Base-by-base conservation (phyloP, 208 protist genomes). In the Wallacemonas rigidus region DNA sequence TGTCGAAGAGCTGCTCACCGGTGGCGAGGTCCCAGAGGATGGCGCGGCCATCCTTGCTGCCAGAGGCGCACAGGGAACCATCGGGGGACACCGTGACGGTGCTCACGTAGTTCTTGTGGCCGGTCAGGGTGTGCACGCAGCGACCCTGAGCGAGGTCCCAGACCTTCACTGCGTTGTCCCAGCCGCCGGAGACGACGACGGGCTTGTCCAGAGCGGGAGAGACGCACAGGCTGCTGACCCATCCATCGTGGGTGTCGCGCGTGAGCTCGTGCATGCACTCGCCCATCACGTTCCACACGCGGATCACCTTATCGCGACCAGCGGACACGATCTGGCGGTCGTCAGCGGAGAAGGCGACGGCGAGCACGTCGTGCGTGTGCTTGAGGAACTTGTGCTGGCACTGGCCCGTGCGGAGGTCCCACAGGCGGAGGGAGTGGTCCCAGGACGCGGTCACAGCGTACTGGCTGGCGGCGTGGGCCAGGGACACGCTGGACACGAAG, bases 301-400 rank as follows among this genome's bases (percentile, higher is more conserved):
- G 98, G 82, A 99, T 97, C 55, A 92, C 92, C 79, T 98, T 98
- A 90, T 99, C 99, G 76, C 98, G 94, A 26, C 95, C 97, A 62
- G 95, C 98, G 48, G 99, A 99, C 68, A 99, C 93, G 78, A 99
- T 99, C 92, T 99, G 98, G 75, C 98, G 95, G 91, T 99, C 99
- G 79, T 99, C 98, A n/a, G 92, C 87, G 9, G 98, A 99, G 98
- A 99, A 99, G 74, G 98, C 97, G 68, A 99, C 98, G 56, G 94
- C 97, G 47, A 99, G 92, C 35, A 99, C 98, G 82, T 99, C 99
- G 78, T 99, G 98, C 43, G 80, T 93, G 97, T 99, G 99, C 73
- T 96, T 98, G 43, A 97, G 77, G 90, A 99, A 99, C 79, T 95
- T 94, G 83, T 91, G 87, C 72, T 93, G 91, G 75, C 93, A 97